Evolutionary conservation across 1,284 basidiomycete species (phyloP), one percentile per base, ranked within the genome.

Genomic region (Rhodotorula glutinis): DNA sequence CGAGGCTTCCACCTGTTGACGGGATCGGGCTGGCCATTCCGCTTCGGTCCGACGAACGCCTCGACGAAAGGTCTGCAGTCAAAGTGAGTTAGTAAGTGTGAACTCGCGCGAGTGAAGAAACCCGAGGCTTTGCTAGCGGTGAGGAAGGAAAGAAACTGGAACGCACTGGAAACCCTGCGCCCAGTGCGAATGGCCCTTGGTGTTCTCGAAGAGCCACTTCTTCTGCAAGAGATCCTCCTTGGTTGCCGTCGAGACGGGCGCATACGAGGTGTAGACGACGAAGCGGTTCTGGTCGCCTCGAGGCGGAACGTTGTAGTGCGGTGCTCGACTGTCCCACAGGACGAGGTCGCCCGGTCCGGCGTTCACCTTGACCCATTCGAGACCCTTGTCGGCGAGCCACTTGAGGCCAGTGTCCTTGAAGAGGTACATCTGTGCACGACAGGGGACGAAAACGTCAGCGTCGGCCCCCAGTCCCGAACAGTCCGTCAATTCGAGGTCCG

Each of bases 161-260:
- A 23, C 52, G 14, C 19, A 53, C 46, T 62, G 58, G 62, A 63
- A 64, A 2, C 58, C 53, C n/a, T 63, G 61, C 30, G 66, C 57
- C 62, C 66, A 67, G 66, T 67, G 66, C 27, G 57, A 63, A 53
- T 64, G 62, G 9, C 62, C 66, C 53, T 64, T 58, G 17, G 51
- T 47, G 49, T 54, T 58, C 43, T 67, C 62, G 33, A 69, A 69
- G 8, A 59, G 47, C 41, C 29, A 30, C 60, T 62, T 62, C 64
- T 69, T 69, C 43, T 43, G 53, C 2, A n/a, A 9, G 7, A 69
- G 23, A 19, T 69, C 63, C 33, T 69, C 67, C 57, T 63, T 23
- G 3, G 67, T 69, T 21, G 67, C 65, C 9, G 53, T 59, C 11
- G 33, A 30, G n/a, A 59, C 60, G 11, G 67, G 67, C n/a, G 51